Evolutionary conservation across 2,329 filamentous ascomycete genomes (phyloP).

Genomic region (Pleomassaria siparia): DNA sequence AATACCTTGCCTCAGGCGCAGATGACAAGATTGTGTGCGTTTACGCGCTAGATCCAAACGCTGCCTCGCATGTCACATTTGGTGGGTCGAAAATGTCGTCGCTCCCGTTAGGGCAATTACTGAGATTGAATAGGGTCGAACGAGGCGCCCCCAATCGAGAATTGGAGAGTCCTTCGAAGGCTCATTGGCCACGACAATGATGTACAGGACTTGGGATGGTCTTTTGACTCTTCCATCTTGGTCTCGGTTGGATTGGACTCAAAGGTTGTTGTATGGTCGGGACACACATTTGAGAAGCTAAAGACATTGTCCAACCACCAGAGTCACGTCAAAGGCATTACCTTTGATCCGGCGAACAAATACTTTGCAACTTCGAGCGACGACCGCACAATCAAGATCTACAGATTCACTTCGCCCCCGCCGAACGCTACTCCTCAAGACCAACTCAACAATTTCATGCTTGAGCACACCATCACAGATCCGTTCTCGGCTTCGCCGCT

Average conservation of each 20-base stretch:
- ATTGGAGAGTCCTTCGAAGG: slow-evolving; percentile 93
- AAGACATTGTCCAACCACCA: slow-evolving; percentile 92
- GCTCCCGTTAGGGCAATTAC: slow-evolving; percentile 6
- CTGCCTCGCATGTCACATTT: slow-evolving; percentile 77
- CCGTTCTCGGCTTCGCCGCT: slow-evolving; percentile 91
- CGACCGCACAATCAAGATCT: slow-evolving; percentile 94
- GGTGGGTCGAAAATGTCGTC: slow-evolving; percentile 54
- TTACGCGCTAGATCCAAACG: slow-evolving; percentile 83
- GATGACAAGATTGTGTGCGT: slow-evolving; percentile 99
- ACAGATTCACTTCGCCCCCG: slow-evolving; percentile 82
- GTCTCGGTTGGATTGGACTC: slow-evolving; percentile 96
- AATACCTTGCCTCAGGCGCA: slow-evolving; percentile 93
- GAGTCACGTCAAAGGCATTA: slow-evolving; percentile 98
- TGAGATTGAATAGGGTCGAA: slow-evolving; percentile 63
- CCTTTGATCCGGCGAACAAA: slow-evolving; percentile 97
- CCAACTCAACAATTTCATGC: slow-evolving; percentile 92
- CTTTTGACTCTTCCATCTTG: slow-evolving; percentile 89
- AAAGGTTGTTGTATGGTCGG: slow-evolving; percentile 98
- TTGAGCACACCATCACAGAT: slow-evolving; percentile 85
- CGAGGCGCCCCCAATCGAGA: slow-evolving; percentile 90
- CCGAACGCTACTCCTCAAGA: slow-evolving; percentile 93
- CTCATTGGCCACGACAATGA: slow-evolving; percentile 98
- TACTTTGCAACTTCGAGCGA: slow-evolving; percentile 99
- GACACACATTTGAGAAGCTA: slow-evolving; percentile 95
- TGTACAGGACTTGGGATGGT: slow-evolving; percentile 97